Base-by-base conservation (phyloP, 202 grass and related monocot genomes). In the Carex arenaria region DNA sequence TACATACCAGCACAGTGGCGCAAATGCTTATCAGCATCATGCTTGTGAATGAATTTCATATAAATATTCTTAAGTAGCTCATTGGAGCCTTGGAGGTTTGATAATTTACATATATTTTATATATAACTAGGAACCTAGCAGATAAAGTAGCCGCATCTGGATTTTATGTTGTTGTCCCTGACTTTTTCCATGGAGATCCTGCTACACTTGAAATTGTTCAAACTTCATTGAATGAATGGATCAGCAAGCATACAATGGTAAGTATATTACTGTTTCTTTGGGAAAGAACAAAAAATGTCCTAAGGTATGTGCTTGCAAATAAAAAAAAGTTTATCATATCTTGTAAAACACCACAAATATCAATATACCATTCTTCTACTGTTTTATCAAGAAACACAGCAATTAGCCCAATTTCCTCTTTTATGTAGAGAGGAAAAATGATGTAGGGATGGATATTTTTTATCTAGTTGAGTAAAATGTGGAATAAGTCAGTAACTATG, bases 121-220 rank as follows among this genome's bases (percentile, higher is more conserved):
- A 53, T 30, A 19, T 73, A 42, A 47, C 66, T 62, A 94, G 90
- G 88, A 88, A 90, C 79, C 74, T 94, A 66, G 92, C 92, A 26
- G 92, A 94, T 18, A 85, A 91, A 70, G 87, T 92, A 66, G 92
- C 89, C 18, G 20, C 67, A 2, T 4, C 36, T 66, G 92, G 92
- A 43, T 94, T 90, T 57, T 86, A 72, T 13, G 92, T 92, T 1
- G 76, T 86, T 72, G 89, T 90, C 84, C 87, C 92, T n/a, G 92
- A 94, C 75, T 34, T 94, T 77, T 56, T 94, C 45, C 34, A 87
- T 17, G 87, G 92, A 15, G 92, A 92, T 73, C 85, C 86, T 51
- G 40, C 2, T 54, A 78, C 32, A 64, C 72, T 2, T 64, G 75
- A 79, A 79, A 59, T 20, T 40, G 2, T 30, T 3, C 8, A 79